Conservation (phyloP, 345 rosid genomes). For the Syzygium aromaticum region DNA sequence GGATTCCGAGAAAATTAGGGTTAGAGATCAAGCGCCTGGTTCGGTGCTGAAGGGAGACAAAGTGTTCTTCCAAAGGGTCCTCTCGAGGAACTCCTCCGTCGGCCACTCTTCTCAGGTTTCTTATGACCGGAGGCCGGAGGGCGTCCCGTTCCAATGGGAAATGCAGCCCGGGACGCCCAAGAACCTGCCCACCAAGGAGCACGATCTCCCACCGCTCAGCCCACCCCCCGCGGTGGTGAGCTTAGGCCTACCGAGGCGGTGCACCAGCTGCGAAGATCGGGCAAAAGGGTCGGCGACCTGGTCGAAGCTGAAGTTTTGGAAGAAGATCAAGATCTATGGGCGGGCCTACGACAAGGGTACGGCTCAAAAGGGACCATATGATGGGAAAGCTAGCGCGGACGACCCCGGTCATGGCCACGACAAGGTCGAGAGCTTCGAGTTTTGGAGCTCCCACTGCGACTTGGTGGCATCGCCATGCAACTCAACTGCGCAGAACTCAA, state of each 20-base stretch:
- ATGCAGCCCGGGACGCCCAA: conserved; percentile 28
- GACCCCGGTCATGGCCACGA: not conserved
- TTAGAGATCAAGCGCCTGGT: not conserved
- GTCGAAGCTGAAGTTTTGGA: conserved; percentile 41
- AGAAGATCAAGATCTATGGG: conserved; percentile 2
- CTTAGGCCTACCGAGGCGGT: conserved; percentile 44
- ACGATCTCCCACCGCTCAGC: conserved; percentile 24
- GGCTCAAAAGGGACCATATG: not conserved
- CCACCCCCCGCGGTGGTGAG: conserved; percentile 74
- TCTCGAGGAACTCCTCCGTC: conserved; percentile 19
- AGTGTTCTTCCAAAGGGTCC: conserved; percentile 9
- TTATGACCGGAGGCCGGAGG: conserved; percentile 13
- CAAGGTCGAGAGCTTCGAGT: conserved; percentile 4
- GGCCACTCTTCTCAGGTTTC: conserved; percentile 19
- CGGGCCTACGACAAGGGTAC: not conserved
- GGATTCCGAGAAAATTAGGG: not conserved
- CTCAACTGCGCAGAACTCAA: not conserved
- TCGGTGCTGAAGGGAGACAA: conserved; percentile 5
- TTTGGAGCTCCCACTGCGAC: conserved; percentile 15
- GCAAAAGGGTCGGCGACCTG: conserved; percentile 1
- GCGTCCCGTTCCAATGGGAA: conserved; percentile 42
- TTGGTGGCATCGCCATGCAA: not conserved
- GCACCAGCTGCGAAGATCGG: conserved; percentile 5
- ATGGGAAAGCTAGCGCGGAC: not conserved
- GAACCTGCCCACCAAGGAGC: conserved; percentile 3